Evolutionary conservation across 495 filamentous ascomycete species (phyloP).

Genomic region (Penicillium egyptiacum): DNA sequence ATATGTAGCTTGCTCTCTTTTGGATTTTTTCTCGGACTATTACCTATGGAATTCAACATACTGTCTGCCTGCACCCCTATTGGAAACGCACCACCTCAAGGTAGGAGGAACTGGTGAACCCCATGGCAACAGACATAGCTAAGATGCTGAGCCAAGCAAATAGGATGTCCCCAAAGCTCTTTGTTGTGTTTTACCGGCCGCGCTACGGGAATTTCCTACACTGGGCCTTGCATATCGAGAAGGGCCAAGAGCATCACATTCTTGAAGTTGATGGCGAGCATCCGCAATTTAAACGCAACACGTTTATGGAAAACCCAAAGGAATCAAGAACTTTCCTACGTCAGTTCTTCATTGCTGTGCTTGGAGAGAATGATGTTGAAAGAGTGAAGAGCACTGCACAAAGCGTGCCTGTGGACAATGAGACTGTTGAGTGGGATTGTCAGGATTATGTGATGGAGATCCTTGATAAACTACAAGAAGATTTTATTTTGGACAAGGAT

Average conservation of each 20-base stretch:
- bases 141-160: neutral
- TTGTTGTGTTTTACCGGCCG: neutral
- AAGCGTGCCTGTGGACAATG: neutral
- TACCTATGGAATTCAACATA: too few relatives aligned
- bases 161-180: neutral
- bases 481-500: neutral
- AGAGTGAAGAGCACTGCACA: neutral
- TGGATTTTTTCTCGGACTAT: too few relatives aligned
- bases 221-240: neutral
- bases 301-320: neutral
- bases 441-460: constrained; percentile 1
- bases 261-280: neutral
- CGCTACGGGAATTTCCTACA: neutral
- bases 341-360: neutral
- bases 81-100: neutral
- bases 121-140: neutral
- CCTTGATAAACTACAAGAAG: neutral
- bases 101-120: neutral
- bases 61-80: neutral
- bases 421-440: constrained; percentile 1
- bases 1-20: neutral
- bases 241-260: neutral
- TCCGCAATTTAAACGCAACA: neutral
- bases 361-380: neutral
- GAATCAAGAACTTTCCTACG: neutral